Evolutionary conservation across 2,329 filamentous ascomycete genomes (phyloP).

Genomic region (Endothia cerciana): DNA sequence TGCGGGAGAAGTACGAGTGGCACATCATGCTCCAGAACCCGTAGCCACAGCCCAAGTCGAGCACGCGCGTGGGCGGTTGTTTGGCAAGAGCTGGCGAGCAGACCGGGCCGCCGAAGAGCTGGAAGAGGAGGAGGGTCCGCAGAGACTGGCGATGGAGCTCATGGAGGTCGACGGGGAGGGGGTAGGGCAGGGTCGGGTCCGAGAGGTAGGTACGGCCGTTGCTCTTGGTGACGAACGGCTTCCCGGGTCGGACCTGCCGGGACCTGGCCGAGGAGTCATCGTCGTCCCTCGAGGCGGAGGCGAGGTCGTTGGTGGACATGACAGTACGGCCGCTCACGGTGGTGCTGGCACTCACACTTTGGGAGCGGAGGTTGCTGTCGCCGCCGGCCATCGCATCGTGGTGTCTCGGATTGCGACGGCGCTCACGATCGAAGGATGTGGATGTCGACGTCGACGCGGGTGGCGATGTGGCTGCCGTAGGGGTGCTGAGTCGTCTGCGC

Average conservation of each 20-base stretch:
- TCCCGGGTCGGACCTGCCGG: conserved; percentile 37
- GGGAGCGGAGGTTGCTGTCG: conserved; percentile 50
- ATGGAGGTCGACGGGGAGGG: conserved; percentile 83
- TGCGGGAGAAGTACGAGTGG: conserved; percentile 74
- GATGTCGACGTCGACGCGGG: neutral
- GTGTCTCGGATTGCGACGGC: conserved; percentile 12
- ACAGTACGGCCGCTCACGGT: conserved; percentile 50
- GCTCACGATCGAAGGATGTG: conserved; percentile 19
- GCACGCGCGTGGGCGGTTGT: conserved; percentile 73
- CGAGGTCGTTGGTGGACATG: conserved; percentile 51
- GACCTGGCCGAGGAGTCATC: conserved; percentile 44
- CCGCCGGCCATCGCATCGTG: conserved; percentile 36
- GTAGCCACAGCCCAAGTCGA: conserved; percentile 87
- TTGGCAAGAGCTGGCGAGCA: conserved; percentile 70
- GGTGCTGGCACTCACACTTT: conserved; percentile 49
- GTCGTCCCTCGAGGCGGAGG: conserved; percentile 38
- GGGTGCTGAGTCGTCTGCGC: neutral
- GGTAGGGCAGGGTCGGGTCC: conserved; percentile 73
- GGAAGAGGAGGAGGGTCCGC: conserved; percentile 78
- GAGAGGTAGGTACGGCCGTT: conserved; percentile 84
- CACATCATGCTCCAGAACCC: conserved; percentile 91
- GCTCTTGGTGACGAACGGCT: conserved; percentile 66
- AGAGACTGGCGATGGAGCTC: conserved; percentile 89
- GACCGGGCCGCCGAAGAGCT: conserved; percentile 79
- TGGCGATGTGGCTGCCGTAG: neutral